Evolutionary conservation across 2,329 filamentous ascomycete species (phyloP), one percentile per base, ranked within the genome.

Genomic region (Fusarium nelsonii): DNA sequence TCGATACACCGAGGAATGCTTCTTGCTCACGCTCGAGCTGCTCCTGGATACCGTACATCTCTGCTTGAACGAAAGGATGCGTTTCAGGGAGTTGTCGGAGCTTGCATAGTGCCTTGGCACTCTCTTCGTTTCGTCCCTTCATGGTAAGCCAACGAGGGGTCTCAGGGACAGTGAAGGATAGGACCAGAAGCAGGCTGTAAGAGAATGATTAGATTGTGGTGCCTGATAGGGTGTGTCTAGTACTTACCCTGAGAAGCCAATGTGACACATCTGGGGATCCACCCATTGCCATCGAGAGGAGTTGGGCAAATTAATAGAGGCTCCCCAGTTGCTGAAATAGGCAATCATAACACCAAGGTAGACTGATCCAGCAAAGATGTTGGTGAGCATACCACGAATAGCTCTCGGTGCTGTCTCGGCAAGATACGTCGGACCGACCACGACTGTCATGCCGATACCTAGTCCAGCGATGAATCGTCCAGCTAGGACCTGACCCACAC

Each of bases 311-410:
- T 83, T 79, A 28, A 84, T 64, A 33, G 81, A 73, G 36, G 79
- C 79, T 15, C 86, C 86, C 73, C 86, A 89, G 71, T 87, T 89
- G 63, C 89, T 86, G 69, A 91, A 92, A 77, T 92, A 92, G 3
- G 88, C 89, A 10, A 73, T 34, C 54, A 72, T 57, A 1, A 72
- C 66, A 41, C 69, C 71, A 6, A 72, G 58, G 18, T 71, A 73
- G 12, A 73, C 69, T 4, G 72, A 72, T 2, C 74, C 74, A 18
- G 74, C 74, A 59, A 77, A 77, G 41, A 73, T 62, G 18, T 74
- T 88, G 4, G 90, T 91, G 66, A 89, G 91, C 37, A 92, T 84
- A 68, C 90, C 89, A 55, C 89, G 85, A 63, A 90, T 83, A 8
- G 86, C 85, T 4, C 87, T 84, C 0, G 89, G 89, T 0, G 89